phyloP scores from a whole-genome alignment of 768 basidiomycete species.

The Lactarius quietus region DNA sequence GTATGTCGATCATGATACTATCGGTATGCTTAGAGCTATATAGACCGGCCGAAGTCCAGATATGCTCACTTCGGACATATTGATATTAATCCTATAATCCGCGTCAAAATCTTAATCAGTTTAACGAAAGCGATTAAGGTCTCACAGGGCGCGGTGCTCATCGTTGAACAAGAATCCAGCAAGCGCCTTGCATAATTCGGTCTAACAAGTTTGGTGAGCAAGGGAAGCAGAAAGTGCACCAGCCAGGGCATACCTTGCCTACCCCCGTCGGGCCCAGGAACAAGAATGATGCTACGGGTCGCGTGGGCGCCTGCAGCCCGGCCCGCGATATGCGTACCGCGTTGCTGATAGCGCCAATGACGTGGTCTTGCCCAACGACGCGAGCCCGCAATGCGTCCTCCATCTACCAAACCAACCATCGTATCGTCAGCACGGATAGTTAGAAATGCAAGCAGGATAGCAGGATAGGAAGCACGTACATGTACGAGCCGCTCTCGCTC shows the following conservation, averaged over 20 bases:
- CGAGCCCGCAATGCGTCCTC: constrained; percentile 69
- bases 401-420: constrained; percentile 71
- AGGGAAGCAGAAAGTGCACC: not conserved
- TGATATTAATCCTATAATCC: constrained; percentile 72
- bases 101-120: not conserved
- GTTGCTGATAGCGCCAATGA: constrained; percentile 77
- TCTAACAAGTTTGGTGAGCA: constrained; percentile 41
- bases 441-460: not conserved
- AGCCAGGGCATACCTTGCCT: constrained; percentile 53
- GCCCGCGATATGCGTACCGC: constrained; percentile 92
- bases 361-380: constrained; percentile 89
- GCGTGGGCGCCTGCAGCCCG: constrained; percentile 81
- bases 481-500: constrained; percentile 88
- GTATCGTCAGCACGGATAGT: constrained; percentile 7
- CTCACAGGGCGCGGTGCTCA: constrained; percentile 78
- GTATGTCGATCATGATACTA: constrained; percentile 93
- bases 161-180: constrained; percentile 89
- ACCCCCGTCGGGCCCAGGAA: constrained; percentile 67
- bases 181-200: constrained; percentile 84
- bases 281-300: constrained; percentile 90
- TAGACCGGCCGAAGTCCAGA: not conserved
- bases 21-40: constrained; percentile 8
- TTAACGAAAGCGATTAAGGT: constrained; percentile 20
- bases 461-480: constrained; percentile 42
- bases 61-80: constrained; percentile 74